Conservation (phyloP, 176 grass and related monocot species). For the Oryza meridionalis region DNA sequence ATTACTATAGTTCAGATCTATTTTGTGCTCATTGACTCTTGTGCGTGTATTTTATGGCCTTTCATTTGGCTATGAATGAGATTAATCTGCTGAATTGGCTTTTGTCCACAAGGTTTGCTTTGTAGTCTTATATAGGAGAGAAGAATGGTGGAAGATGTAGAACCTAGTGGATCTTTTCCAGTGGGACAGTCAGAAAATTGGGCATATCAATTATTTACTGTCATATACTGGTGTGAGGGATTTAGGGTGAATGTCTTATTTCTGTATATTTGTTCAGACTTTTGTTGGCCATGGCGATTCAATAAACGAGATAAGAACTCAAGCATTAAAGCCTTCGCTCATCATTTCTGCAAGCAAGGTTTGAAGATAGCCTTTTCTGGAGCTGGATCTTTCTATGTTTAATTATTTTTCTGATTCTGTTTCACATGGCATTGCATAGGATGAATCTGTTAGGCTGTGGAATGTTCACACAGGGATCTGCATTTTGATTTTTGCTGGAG, state of each 20-base stretch:
- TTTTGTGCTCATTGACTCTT: no score
- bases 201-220: constrained; percentile 5
- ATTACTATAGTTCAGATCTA: not conserved
- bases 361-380: constrained; percentile 14
- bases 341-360: constrained; percentile 99
- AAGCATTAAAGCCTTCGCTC: constrained; percentile 85
- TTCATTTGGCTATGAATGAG: not conserved
- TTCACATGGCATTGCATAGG: constrained; percentile 52
- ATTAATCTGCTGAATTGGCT: not conserved
- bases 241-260: constrained; percentile 25
- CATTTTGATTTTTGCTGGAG: constrained; percentile 92
- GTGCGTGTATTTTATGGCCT: not conserved
- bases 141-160: not conserved
- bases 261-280: constrained; percentile 50
- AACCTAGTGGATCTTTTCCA: not conserved
- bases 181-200: not conserved
- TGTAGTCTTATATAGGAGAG: no score
- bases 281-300: constrained; percentile 88
- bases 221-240: not conserved
- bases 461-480: constrained; percentile 98
- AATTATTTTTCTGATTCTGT: constrained; percentile 37
- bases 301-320: constrained; percentile 92
- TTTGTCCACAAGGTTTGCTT: not conserved
- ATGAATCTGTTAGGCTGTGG: constrained; percentile 97
- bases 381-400: constrained; percentile 3